Base-by-base conservation (phyloP, 352 stramenopile species). In the Phytopythium helicoides region DNA sequence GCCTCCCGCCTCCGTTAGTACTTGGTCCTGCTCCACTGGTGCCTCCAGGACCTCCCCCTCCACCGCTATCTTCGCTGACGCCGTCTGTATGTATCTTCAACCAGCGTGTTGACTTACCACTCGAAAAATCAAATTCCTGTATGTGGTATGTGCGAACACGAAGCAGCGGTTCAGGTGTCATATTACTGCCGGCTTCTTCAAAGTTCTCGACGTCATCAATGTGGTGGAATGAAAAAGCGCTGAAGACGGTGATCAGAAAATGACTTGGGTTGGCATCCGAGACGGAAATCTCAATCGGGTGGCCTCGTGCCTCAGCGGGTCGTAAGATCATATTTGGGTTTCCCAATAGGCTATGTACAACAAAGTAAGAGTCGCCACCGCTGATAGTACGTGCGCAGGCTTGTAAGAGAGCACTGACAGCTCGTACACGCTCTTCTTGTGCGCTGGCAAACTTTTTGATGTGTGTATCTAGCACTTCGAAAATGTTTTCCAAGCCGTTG, bases 301-400 rank as follows among this genome's bases (percentile, higher is more conserved):
- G 69, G 7, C 78, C 78, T 3, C 81, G 73, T 1, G 73, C 75
- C 56, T 92, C 78, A 0, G 81, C 81, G 2, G 81, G 81, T 9
- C 81, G 76, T 38, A 92, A 87, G 54, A 92, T 86, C 67, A 87
- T 86, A 22, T 54, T 76, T 28, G 73, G 62, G 41, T 87, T 89
- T 19, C 81, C 81, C 12, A 92, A 61, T 10, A 92, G 51, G 37
- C 73, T 85, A 54, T 89, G 79, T 9, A 89, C 76, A 3, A 92
- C 82, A 47, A 90, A 86, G 46, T 90, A 92, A 47, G 79, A 90
- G 60, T 92, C 81, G 6, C 81, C 81, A 6, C 81, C 81, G 33
- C 78, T 88, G 56, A 90, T 90, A 1, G 79, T 90, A 8, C 82
- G 71, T 5, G 79, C 82, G 42, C 77, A 90, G 9, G 82, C 82